These are phyloP conservation scores for Eucalyptus tenuipes DNA, from an alignment of 345 rosid genomes.

Conservation along the genomic window DNA sequence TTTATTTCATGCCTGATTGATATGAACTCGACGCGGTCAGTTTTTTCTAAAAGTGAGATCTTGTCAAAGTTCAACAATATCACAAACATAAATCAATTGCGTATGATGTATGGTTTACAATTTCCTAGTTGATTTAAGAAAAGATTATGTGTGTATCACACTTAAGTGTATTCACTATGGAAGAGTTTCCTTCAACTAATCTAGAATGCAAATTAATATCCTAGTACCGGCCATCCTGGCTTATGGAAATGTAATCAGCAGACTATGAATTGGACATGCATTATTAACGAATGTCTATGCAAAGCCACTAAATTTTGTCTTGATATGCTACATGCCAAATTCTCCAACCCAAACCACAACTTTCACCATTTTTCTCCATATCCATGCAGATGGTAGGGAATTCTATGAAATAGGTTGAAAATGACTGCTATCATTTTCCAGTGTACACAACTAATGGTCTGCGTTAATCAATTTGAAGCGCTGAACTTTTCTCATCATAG, in stretches of 20 bases:
- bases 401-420: neutral
- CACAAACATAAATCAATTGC: no score
- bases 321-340: neutral
- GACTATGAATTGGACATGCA: neutral
- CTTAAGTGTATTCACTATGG: neutral
- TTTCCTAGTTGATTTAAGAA: neutral
- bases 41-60: no score
- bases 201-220: neutral
- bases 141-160: neutral
- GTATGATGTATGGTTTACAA: accelerated
- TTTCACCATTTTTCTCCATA: neutral
- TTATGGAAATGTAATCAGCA: neutral
- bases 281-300: neutral
- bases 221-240: neutral
- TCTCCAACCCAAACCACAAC: neutral
- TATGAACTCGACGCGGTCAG: no score
- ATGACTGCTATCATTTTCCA: neutral
- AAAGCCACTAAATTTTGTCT: neutral
- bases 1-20: no score
- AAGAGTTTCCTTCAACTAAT: neutral
- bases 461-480: neutral
- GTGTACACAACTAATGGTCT: neutral
- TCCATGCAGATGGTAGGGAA: neutral
- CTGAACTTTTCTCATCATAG: neutral
- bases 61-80: no score